Base-by-base conservation (phyloP, 2,329 filamentous ascomycete genomes). In the Daldinia eschscholtzii region DNA sequence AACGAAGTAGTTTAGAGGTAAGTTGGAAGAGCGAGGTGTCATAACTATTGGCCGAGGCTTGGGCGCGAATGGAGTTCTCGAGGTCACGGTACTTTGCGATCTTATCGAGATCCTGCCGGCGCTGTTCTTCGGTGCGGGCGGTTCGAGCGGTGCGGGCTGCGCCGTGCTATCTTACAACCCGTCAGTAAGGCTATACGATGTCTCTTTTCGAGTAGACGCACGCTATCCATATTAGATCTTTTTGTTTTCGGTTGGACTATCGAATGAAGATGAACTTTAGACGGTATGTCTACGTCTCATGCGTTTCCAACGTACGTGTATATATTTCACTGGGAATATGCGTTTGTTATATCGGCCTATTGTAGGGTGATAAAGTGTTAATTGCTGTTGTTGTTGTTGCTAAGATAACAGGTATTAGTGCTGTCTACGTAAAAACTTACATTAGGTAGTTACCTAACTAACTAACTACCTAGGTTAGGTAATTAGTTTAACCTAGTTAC, bases 51-150 rank as follows among this genome's bases (percentile, higher is more conserved):
- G 58, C 57, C 20, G 65, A 56, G 77, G 93, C 91, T 82, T 90
- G 89, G n/a, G 83, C 77, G 61, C 89, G 88, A 41, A 97, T 88
- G 61, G 88, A 81, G 60, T 87, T 83, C 71, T 94, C 92, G 48
- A 97, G 83, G 10, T 86, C 82, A 72, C 88, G 90, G 81, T 97
- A 97, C 71, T 89, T 87, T 64, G 85, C 82, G 76, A 98, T 97
- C 80, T 92, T 92, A 73, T 89, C 87, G 63, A 89, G 85, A 79
- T 97, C 93, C 79, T 90, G 88, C 72, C 89, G 85, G 65, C 88
- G 87, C 77, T 92, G 88, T 77, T 93, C 89, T 75, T 92, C 89
- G 74, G 91, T 92, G 73, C 87, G 86, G 75, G 70, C 61, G 63
- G 81, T 83, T 74, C 86, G 84, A 70, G 86, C 85, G 68, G 88